Conservation (phyloP, 2,329 filamentous ascomycete species). For the Xylariales sp. region DNA sequence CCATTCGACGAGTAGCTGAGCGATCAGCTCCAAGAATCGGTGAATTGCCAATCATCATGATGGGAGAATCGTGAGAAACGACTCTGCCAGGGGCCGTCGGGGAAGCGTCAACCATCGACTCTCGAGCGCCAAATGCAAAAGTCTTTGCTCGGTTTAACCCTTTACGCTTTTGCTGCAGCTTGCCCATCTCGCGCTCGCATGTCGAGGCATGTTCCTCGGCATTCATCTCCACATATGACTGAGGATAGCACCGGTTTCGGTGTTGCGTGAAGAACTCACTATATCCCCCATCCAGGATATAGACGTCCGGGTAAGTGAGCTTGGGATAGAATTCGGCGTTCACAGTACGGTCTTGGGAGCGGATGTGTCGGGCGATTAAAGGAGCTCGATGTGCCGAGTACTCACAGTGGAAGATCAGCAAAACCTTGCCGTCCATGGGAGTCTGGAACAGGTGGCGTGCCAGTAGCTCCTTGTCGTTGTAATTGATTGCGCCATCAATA, state of each 20-base stretch:
- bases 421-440: conserved; percentile 63
- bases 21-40: conserved; percentile 44
- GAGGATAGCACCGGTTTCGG: conserved; percentile 78
- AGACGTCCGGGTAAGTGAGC: conserved; percentile 93
- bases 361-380: conserved; percentile 91
- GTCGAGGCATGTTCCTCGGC: conserved; percentile 86
- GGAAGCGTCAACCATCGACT: conserved; percentile 51
- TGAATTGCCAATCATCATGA: conserved; percentile 41
- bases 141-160: conserved; percentile 86
- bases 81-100: conserved; percentile 49
- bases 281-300: conserved; percentile 95
- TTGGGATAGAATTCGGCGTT: conserved; percentile 84
- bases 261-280: conserved; percentile 84
- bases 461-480: conserved; percentile 91
- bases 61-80: conserved; percentile 33
- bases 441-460: conserved; percentile 72
- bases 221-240: conserved; percentile 96
- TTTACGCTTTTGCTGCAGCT: conserved; percentile 78
- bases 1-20: conserved; percentile 55
- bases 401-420: conserved; percentile 95
- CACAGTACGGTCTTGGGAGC: conserved; percentile 77
- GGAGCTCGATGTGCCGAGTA: conserved; percentile 96
- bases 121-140: conserved; percentile 84
- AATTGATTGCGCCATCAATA: conserved; percentile 89
- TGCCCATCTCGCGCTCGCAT: conserved; percentile 91